Evolutionary conservation across 139 green algal species (phyloP).

Genomic region (Desmodesmus armatus): DNA sequence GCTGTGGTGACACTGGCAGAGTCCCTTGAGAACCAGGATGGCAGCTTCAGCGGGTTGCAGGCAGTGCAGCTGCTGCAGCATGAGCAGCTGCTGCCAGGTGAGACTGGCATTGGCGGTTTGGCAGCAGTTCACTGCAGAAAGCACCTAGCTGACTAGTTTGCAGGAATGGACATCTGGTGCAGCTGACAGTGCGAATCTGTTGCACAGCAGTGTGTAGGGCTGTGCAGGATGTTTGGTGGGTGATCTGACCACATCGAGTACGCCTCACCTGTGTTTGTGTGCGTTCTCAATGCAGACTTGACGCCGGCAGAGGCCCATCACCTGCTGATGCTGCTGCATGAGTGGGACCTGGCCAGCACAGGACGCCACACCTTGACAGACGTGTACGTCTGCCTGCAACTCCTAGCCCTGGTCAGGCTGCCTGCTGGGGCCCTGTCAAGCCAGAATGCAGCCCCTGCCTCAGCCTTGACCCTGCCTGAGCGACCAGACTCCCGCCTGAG

Average conservation of each 20-base stretch:
- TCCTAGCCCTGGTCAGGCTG: background rate
- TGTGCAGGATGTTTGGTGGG: too few species aligned
- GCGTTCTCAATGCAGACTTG: constrained; percentile 54
- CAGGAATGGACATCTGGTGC: too few species aligned
- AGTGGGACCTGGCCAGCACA: constrained; percentile 61
- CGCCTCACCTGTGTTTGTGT: too few species aligned
- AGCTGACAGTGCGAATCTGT: too few species aligned
- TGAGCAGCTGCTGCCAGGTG: constrained; percentile 49
- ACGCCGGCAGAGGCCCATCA: constrained; percentile 56
- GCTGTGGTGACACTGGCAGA: constrained; percentile 46
- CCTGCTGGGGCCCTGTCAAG: background rate
- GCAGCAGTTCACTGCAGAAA: too few species aligned
- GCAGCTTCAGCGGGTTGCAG: constrained; percentile 55
- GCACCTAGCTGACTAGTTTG: too few species aligned
- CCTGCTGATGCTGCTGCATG: constrained; percentile 61
- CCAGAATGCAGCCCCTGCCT: background rate
- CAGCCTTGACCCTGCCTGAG: background rate
- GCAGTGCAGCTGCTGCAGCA: constrained; percentile 50
- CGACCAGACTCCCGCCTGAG: background rate
- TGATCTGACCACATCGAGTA: too few species aligned
- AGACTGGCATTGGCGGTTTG: too few species aligned
- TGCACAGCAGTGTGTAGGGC: too few species aligned
- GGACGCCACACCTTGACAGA: constrained; percentile 5
- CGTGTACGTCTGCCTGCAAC: constrained; percentile 22
- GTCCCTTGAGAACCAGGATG: constrained; percentile 48